Percentiles rank a stretch among this genome's conserved stretches.
phyloP scores from a whole-genome alignment of 768 basidiomycete species.

The Trametes sanguinea region DNA sequence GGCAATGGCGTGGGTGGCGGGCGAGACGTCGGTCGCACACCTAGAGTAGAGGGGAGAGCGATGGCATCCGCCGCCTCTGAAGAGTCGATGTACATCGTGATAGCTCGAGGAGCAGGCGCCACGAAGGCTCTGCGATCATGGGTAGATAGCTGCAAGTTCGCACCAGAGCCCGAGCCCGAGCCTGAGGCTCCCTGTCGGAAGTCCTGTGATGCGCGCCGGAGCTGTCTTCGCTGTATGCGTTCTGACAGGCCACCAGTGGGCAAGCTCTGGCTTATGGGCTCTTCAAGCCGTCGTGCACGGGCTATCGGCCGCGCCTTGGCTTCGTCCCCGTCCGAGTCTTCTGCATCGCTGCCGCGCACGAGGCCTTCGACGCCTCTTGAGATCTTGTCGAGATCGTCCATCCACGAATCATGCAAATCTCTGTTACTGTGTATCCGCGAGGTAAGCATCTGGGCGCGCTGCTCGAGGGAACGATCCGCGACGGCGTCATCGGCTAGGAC shows the following conservation, averaged over 20 bases:
- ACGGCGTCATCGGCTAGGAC: slow-evolving; percentile 49
- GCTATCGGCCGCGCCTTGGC: slow-evolving; percentile 3
- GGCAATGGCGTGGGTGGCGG: slow-evolving; percentile 25
- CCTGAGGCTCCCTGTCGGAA: slow-evolving; percentile 20
- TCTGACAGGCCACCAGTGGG: slow-evolving; percentile 28
- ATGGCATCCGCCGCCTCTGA: slow-evolving; percentile 54
- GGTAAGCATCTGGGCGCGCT: slow-evolving; percentile 53
- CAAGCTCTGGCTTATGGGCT: slow-evolving; percentile 34
- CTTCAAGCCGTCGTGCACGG: neutral
- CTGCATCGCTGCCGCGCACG: slow-evolving; percentile 34
- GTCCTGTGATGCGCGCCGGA: slow-evolving; percentile 29
- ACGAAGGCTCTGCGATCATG: slow-evolving; percentile 57
- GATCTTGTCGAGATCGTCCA: slow-evolving; percentile 68
- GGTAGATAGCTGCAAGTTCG: slow-evolving; percentile 51
- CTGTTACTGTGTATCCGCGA: slow-evolving; percentile 50
- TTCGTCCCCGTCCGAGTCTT: slow-evolving; percentile 9
- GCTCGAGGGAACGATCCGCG: slow-evolving; percentile 48
- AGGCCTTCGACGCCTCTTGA: slow-evolving; percentile 61
- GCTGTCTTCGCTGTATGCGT: slow-evolving; percentile 21
- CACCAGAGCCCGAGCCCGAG: slow-evolving; percentile 39
- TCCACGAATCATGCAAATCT: slow-evolving; percentile 57
- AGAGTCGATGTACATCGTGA: slow-evolving; percentile 73
- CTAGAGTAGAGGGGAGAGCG: slow-evolving; percentile 69
- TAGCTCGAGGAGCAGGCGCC: slow-evolving; percentile 68
- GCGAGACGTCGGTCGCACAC: slow-evolving; percentile 44